Evolutionary conservation across 495 filamentous ascomycete genomes (phyloP), one percentile per base, ranked within the genome.

Genomic region (Thozetella sp.): DNA sequence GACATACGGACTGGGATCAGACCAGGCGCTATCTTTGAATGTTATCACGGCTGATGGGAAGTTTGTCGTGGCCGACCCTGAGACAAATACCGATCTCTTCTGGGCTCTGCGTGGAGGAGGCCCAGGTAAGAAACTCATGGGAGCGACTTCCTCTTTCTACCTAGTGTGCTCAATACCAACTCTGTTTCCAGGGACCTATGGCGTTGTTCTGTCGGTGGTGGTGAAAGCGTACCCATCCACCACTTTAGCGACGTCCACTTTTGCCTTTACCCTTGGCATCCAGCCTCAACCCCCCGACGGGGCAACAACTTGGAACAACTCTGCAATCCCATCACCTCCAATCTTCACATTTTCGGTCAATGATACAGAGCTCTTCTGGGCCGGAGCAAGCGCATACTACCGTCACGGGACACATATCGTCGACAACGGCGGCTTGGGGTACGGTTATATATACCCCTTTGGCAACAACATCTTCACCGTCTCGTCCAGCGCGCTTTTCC

Each of bases 81-180:
- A 72, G 4, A 72, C 71, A 22, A 75, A 89, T 53, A 63, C 76
- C 0, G 87, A 89, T 25, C 69, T 89, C 10, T 90, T 86, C 74
- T 89, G 77, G 78, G 88, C 88, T 3, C 69, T 89, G 2, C 74
- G 80, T 23, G 87, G 86, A 6, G 83, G 85, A 2, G 86, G 85
- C 2, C 80, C 75, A 10, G 80, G 83, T 80, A 67, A 66, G 70
- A n/a, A n/a, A n/a, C n/a, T n/a, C n/a, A n/a, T n/a, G n/a, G n/a
- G n/a, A n/a, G n/a, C n/a, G n/a, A n/a, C n/a, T n/a, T n/a, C n/a
- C n/a, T n/a, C n/a, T n/a, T n/a, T n/a, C n/a, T n/a, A n/a, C n/a
- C n/a, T n/a, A n/a, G n/a, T n/a, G n/a, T n/a, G n/a, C n/a, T n/a
- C n/a, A n/a, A n/a, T n/a, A n/a, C n/a, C n/a, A n/a, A n/a, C n/a